phyloP scores from a whole-genome alignment of 257 asterid genomes.

The Fraxinus anomala region DNA sequence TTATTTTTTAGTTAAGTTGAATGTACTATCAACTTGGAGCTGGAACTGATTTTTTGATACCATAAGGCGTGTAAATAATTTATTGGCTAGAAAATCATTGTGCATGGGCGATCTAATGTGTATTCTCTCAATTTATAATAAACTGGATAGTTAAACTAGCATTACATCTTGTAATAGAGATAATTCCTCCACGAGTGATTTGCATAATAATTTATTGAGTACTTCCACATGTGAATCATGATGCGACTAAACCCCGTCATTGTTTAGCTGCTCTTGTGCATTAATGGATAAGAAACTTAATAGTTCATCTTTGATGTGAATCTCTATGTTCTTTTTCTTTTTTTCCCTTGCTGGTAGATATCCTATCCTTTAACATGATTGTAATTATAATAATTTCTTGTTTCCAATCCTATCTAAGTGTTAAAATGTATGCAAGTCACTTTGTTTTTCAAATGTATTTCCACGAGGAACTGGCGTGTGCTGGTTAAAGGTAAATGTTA shows the following conservation, averaged over 20 bases:
- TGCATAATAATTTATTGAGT: not conserved
- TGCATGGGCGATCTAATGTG: not conserved
- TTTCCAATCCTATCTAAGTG: not conserved
- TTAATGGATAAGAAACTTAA: not conserved
- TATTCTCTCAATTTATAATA: not conserved
- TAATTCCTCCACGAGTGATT: not conserved
- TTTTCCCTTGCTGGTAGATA: not conserved
- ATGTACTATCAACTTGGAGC: not conserved
- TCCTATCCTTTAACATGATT: not conserved
- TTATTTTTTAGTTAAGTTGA: not conserved
- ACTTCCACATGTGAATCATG: not conserved
- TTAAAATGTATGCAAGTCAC: not conserved
- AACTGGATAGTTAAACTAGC: not conserved
- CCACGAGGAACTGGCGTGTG: conserved; percentile 2
- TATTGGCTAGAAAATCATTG: not conserved
- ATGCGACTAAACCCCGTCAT: not conserved
- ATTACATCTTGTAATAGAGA: not conserved
- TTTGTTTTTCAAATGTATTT: not conserved
- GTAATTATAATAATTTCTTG: not conserved
- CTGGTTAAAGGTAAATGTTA: not conserved
- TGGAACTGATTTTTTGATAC: not conserved
- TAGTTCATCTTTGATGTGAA: not conserved
- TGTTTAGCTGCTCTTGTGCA: not conserved
- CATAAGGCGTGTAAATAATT: not conserved
- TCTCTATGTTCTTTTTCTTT: not conserved